Evolutionary conservation across 2,329 filamentous ascomycete species (phyloP), one percentile per base, ranked within the genome.

Genomic region (Stromatinia cepivora): DNA sequence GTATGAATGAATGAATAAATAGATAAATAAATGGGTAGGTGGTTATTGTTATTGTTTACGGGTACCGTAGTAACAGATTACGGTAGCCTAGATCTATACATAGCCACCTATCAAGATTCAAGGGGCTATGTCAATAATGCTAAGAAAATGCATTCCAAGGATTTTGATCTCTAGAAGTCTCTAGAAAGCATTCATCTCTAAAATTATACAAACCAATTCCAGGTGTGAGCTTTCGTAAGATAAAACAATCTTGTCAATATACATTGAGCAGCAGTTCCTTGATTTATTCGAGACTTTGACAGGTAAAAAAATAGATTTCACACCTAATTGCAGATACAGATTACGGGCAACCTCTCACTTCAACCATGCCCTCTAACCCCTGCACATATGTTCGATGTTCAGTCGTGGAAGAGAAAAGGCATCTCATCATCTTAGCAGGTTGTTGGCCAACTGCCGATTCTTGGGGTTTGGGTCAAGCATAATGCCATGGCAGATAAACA

Each of bases 401-500:
- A 8, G 15, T 42, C 39, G 39, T 42, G 28, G 25, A 25, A 25
- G 59, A 36, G 45, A 42, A 42, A 6, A 9, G 45, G 28, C 28
- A 34, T 34, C 4, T 28, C 42, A 1, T 28, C 10, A 31, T 48
- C 11, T 48, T 2, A 31, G 15, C 31, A 48, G 8, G 7, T 52
- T 48, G 34, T 52, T 63, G 45, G 46, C 31, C 45, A 50, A 11
- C 22, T 50, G 46, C 59, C 59, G 39, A 63, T n/a, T 11, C 59
- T 52, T 52, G 59, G 59, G 34, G 39, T 13, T 36, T 31, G 20
- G 42, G 57, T 22, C 42, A 62, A 48, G 46, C 46, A 63, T 50
- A 52, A 52, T 39, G 46, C 59, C 58, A 61, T 46, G n/a, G 3
- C 58, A 31, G 28, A 13, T 46, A 34, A 34, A 62, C 58, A 62